phyloP scores from a whole-genome alignment of 2,329 filamentous ascomycete genomes.

The Zymoseptoria crescenta region DNA sequence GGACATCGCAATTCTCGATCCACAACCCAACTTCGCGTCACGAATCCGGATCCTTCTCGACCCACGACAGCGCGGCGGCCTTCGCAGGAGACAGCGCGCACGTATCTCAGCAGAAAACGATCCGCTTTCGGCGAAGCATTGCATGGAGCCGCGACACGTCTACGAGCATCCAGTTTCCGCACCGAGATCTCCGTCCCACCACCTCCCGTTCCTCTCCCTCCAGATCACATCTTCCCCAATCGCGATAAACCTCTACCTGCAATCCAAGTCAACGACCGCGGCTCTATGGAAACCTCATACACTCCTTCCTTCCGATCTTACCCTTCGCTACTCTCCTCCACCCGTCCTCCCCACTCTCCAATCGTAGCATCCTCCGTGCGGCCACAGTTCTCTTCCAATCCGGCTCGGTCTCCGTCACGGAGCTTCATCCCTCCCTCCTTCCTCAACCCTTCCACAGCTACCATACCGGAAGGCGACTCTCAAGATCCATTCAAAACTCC shows the following conservation, averaged over 20 bases:
- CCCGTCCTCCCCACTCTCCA: not conserved
- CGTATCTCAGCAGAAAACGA: slow-evolving; percentile 19
- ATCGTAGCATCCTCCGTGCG: not conserved
- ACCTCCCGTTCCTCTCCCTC: slow-evolving; percentile 5
- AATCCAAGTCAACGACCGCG: not conserved
- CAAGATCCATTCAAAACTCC: not conserved
- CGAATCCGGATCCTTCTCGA: slow-evolving; percentile 25
- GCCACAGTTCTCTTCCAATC: not conserved
- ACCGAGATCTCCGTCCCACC: not conserved
- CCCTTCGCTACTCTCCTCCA: not conserved
- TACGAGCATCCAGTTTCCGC: slow-evolving; percentile 12
- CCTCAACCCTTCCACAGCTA: not conserved
- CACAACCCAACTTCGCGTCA: slow-evolving; percentile 24
- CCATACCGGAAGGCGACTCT: not conserved
- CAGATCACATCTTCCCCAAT: slow-evolving; percentile 3
- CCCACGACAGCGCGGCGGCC: slow-evolving; percentile 18
- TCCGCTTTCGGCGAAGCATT: slow-evolving; percentile 13
- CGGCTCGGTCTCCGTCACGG: not conserved
- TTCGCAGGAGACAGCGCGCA: slow-evolving; percentile 12
- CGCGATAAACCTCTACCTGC: slow-evolving; percentile 2
- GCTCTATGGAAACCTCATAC: not conserved
- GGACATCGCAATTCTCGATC: slow-evolving; percentile 25
- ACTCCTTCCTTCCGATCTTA: not conserved
- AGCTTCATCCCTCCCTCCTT: not conserved
- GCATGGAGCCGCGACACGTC: slow-evolving; percentile 5